A percentile compares a stretch with the other conserved stretches of the same genome.
Evolutionary conservation across 192 early-diverging fungal genomes (phyloP).

Genomic region (Backusella mclennaniae): DNA sequence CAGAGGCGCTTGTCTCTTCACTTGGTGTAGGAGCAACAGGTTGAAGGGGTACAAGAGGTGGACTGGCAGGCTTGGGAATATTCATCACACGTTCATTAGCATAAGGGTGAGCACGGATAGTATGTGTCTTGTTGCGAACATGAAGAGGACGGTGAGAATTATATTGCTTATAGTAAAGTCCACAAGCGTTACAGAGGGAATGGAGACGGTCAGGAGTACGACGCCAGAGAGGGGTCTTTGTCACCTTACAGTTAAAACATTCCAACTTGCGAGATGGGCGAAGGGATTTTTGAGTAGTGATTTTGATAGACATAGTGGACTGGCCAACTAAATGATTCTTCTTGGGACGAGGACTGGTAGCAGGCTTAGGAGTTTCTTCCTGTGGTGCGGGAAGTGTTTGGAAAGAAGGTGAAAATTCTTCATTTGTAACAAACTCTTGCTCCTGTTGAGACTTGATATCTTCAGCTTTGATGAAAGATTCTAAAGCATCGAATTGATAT

Average conservation of each 20-base stretch:
- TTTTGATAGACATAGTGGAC: slow-evolving; percentile 31
- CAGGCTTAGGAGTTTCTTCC: not conserved
- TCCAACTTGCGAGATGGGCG: slow-evolving; percentile 51
- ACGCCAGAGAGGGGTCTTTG: slow-evolving; percentile 77
- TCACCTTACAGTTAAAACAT: slow-evolving; percentile 79
- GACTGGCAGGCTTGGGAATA: not conserved
- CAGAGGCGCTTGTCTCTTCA: not conserved
- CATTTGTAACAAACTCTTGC: not conserved
- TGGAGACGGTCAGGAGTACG: slow-evolving; percentile 73
- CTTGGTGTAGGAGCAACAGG: not conserved
- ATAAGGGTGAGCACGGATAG: slow-evolving; percentile 30
- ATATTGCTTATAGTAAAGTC: slow-evolving; percentile 66
- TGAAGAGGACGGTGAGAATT: slow-evolving; percentile 57
- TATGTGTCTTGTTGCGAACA: slow-evolving; percentile 49
- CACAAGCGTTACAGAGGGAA: slow-evolving; percentile 85
- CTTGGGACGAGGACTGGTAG: slow-evolving; percentile 12
- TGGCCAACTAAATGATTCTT: slow-evolving; percentile 32
- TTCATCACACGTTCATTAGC: slow-evolving; percentile 14
- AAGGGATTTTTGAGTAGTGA: slow-evolving; percentile 37
- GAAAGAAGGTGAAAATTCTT: not conserved
- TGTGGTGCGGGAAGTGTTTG: slow-evolving; percentile 8
- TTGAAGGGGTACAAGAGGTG: slow-evolving; percentile 25
- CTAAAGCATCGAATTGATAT: slow-evolving; percentile 10
- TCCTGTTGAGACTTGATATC: slow-evolving; percentile 5
- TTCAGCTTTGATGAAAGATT: slow-evolving; percentile 16